These are phyloP conservation scores for Ceratocystis huliohia DNA, from an alignment of 2,329 filamentous ascomycete genomes.

Conservation along the genomic window DNA sequence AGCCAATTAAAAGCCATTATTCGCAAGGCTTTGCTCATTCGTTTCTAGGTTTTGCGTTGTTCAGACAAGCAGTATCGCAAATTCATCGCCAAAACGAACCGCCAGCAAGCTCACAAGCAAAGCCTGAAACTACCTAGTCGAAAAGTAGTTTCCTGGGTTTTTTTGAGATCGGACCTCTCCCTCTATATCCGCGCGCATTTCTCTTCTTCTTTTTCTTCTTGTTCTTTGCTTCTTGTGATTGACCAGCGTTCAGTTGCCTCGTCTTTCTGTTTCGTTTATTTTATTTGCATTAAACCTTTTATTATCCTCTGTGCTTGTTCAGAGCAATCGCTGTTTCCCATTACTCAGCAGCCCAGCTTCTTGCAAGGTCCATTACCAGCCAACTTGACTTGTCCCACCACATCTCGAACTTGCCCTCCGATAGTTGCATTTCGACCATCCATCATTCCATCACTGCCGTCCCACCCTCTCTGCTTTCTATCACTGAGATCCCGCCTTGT, in stretches of 20 bases:
- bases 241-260: neutral
- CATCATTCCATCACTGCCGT: neutral
- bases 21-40: neutral
- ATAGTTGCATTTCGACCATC: neutral
- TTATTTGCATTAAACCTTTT: neutral
- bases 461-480: neutral
- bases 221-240: neutral
- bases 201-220: neutral
- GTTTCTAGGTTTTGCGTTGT: neutral
- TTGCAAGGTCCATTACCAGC: neutral
- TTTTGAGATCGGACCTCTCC: no score
- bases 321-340: neutral
- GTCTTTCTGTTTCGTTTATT: neutral
- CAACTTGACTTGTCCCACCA: neutral
- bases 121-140: neutral
- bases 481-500: neutral
- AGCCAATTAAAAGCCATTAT: neutral
- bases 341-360: constrained; percentile 13
- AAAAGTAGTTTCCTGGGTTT: no score
- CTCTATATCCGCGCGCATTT: neutral
- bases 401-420: neutral
- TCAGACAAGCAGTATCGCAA: neutral
- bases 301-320: neutral
- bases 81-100: neutral
- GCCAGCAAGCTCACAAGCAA: neutral